A percentile compares a stretch with the other conserved stretches of the same genome.
Conservation (phyloP, 2,329 filamentous ascomycete species). For the Blastomyces percursus region DNA sequence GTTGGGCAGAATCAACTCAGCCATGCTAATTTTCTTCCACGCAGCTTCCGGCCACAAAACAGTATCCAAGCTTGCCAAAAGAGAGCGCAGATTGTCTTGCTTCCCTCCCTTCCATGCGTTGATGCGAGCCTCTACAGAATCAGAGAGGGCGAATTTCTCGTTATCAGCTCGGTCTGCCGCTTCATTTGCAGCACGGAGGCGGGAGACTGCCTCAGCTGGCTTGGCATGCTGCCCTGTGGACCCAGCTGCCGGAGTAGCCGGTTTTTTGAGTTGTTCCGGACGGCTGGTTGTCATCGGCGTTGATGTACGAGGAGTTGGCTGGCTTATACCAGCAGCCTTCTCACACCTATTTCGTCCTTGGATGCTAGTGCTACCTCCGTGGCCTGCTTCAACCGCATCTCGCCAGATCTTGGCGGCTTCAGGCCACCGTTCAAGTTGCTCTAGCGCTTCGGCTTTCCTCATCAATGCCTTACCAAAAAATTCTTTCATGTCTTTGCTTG, state of each 20-base stretch:
- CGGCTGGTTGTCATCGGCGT: conserved; percentile 21
- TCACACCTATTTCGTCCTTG: conserved; percentile 84
- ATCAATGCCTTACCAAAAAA: conserved; percentile 89
- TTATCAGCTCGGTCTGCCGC: conserved; percentile 79
- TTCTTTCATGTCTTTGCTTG: conserved; percentile 76
- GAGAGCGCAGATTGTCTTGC: conserved; percentile 77
- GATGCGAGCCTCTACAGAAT: conserved; percentile 72
- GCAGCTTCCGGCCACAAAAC: conserved; percentile 87
- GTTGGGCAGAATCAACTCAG: conserved; percentile 80
- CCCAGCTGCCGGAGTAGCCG: conserved; percentile 22
- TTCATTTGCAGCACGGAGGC: conserved; percentile 71
- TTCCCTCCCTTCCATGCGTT: conserved; percentile 81
- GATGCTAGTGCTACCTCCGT: conserved; percentile 74
- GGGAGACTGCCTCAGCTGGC: conserved; percentile 65
- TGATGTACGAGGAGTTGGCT: conserved; percentile 38
- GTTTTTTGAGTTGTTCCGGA: conserved; percentile 21
- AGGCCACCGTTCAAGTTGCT: conserved; percentile 87
- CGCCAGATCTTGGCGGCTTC: conserved; percentile 77
- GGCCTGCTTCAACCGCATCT: conserved; percentile 67
- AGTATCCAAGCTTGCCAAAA: conserved; percentile 74
- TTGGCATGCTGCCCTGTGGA: conserved; percentile 32
- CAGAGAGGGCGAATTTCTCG: conserved; percentile 80
- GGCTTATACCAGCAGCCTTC: conserved; percentile 64
- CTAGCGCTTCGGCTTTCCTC: conserved; percentile 88
- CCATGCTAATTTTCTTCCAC: conserved; percentile 95